A percentile compares a stretch with the other conserved stretches of the same genome.
These are phyloP conservation scores for Lactarius tabidus DNA, from an alignment of 768 basidiomycete species.

Conservation along the genomic window DNA sequence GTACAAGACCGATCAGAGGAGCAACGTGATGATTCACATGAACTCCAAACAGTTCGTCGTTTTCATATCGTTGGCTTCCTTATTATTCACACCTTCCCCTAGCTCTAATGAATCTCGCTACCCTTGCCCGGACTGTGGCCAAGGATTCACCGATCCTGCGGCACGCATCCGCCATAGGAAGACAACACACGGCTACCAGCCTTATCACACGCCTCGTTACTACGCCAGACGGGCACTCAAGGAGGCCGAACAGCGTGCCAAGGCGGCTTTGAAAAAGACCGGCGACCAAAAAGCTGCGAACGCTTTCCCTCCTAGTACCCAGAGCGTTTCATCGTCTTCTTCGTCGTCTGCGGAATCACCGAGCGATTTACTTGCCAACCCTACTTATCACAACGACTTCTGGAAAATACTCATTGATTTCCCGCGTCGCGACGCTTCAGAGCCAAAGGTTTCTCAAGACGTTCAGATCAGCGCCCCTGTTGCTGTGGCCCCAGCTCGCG, in stretches of 20 bases:
- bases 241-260: neutral
- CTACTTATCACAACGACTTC: conserved; percentile 3
- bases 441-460: neutral
- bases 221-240: neutral
- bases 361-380: neutral
- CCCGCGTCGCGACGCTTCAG: neutral
- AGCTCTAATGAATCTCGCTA: neutral
- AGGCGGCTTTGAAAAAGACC: neutral
- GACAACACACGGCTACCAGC: conserved; percentile 1
- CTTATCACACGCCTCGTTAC: conserved; percentile 13
- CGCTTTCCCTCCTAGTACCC: neutral
- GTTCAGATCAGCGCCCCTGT: neutral
- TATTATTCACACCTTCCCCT: neutral
- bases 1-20: conserved; percentile 7
- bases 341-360: neutral
- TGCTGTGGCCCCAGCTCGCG: neutral
- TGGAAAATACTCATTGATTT: neutral
- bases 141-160: neutral
- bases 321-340: neutral
- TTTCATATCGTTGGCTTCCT: neutral
- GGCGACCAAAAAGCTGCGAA: neutral
- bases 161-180: conserved; percentile 14
- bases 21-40: conserved; percentile 6
- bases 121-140: conserved; percentile 7
- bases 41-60: conserved; percentile 12